Conservation (phyloP, 2,329 filamentous ascomycete species). For the Aspergillus pseudoglaucus region DNA sequence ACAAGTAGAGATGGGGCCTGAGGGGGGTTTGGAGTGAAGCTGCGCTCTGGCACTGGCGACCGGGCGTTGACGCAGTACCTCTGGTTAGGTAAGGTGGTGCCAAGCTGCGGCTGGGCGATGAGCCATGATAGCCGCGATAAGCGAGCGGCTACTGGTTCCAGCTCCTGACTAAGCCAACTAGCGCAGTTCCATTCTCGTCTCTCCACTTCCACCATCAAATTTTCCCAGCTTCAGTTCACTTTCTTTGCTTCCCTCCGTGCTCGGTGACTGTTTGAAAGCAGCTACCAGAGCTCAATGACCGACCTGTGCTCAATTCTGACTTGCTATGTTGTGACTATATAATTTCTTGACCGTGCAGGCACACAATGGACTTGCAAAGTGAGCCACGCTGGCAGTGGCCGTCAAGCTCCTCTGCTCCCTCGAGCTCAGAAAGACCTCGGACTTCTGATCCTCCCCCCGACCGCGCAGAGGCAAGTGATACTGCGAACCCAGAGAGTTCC, state of each 20-base stretch:
- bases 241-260: conserved; percentile 11
- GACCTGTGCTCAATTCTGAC: conserved; percentile 3
- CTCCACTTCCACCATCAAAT: conserved; percentile 9
- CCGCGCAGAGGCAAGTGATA: conserved; percentile 7
- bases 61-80: conserved; percentile 27
- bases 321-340: conserved; percentile 8
- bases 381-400: conserved; percentile 23
- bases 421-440: conserved; percentile 5
- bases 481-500: conserved; percentile 17
- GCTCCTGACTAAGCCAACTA: background rate
- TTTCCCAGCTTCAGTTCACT: conserved; percentile 3
- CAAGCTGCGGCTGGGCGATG: conserved; percentile 11
- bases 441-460: conserved; percentile 7
- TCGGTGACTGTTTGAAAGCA: background rate
- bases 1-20: conserved; percentile 5
- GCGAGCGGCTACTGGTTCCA: conserved; percentile 14
- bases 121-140: conserved; percentile 9
- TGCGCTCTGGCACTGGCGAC: conserved; percentile 25
- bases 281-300: conserved; percentile 8
- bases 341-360: background rate
- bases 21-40: conserved; percentile 19
- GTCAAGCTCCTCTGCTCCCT: conserved; percentile 5
- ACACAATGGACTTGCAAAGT: conserved; percentile 14
- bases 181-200: conserved; percentile 2
- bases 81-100: conserved; percentile 4